Evolutionary conservation across 2,329 filamentous ascomycete species (phyloP).

Genomic region (Colletotrichum sp.): DNA sequence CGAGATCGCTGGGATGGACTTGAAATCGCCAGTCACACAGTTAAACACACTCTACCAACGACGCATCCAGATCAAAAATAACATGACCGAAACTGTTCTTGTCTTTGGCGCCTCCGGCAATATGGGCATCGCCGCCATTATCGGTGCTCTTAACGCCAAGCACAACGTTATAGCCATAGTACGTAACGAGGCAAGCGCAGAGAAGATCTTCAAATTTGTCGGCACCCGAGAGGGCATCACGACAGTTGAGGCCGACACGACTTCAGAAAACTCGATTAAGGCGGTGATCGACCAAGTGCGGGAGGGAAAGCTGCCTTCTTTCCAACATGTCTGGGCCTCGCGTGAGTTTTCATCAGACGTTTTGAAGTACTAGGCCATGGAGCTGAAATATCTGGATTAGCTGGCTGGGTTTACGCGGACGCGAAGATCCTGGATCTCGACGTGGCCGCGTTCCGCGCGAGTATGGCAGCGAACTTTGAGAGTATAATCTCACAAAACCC

Average conservation of each 20-base stretch:
- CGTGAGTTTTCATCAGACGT: slow-evolving; percentile 23
- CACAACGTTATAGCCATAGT: slow-evolving; percentile 40
- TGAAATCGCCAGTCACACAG: background rate
- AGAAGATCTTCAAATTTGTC: slow-evolving; percentile 35
- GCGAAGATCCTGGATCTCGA: slow-evolving; percentile 25
- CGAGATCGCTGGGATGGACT: background rate
- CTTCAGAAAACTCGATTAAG: slow-evolving; percentile 31
- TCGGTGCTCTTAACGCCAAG: slow-evolving; percentile 29
- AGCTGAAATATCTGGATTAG: slow-evolving; percentile 7
- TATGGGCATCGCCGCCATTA: slow-evolving; percentile 37
- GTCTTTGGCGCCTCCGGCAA: slow-evolving; percentile 43
- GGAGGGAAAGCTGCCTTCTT: slow-evolving; percentile 34
- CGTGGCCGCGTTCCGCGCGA: slow-evolving; percentile 23
- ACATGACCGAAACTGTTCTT: slow-evolving; percentile 33
- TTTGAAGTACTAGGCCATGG: too few species aligned
- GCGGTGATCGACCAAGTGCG: slow-evolving; percentile 35
- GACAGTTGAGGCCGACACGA: slow-evolving; percentile 34
- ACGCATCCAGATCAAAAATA: background rate
- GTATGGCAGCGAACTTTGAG: slow-evolving; percentile 28
- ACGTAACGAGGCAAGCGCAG: slow-evolving; percentile 34
- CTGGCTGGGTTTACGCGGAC: slow-evolving; percentile 26
- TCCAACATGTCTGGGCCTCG: slow-evolving; percentile 39
- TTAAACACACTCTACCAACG: background rate
- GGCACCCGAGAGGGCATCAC: slow-evolving; percentile 32
- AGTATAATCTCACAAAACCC: background rate